Percentiles rank a stretch among this genome's conserved stretches.
phyloP scores from a whole-genome alignment of 495 filamentous ascomycete species.

The Penicillium odoratum region DNA sequence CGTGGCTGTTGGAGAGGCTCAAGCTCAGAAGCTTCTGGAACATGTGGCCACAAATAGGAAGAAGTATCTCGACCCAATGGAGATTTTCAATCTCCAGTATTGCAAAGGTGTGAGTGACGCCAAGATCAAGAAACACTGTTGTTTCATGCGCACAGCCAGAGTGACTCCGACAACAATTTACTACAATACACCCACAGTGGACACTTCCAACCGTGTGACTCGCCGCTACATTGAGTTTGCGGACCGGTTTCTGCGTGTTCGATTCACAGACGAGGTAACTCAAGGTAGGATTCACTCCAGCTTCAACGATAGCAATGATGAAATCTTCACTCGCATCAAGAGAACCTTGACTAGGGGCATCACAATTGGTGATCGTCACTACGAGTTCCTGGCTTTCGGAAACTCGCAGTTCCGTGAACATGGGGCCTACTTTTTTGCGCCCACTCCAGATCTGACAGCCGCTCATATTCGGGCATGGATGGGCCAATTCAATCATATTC shows the following conservation, averaged over 20 bases:
- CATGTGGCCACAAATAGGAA: conserved; percentile 58
- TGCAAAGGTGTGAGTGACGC: conserved; percentile 46
- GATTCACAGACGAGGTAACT: conserved; percentile 82
- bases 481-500: conserved; percentile 80
- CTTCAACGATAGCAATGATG: conserved; percentile 59
- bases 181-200: conserved; percentile 72
- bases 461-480: conserved; percentile 84
- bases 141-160: conserved; percentile 69
- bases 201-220: conserved; percentile 86
- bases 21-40: conserved; percentile 60
- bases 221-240: conserved; percentile 63
- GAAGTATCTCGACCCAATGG: conserved; percentile 68
- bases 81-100: conserved; percentile 61
- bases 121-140: conserved; percentile 69
- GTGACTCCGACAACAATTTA: conserved; percentile 83
- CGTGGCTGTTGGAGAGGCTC: conserved; percentile 41
- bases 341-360: conserved; percentile 77
- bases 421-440: conserved; percentile 86
- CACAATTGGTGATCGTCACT: conserved; percentile 73
- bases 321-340: conserved; percentile 72
- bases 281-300: conserved; percentile 58
- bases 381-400: conserved; percentile 90
- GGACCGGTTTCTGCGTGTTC: conserved; percentile 89
- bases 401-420: conserved; percentile 95
- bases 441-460: conserved; percentile 58